Base-by-base conservation (phyloP, 352 stramenopile genomes). In the Phytophthora parvispora region DNA sequence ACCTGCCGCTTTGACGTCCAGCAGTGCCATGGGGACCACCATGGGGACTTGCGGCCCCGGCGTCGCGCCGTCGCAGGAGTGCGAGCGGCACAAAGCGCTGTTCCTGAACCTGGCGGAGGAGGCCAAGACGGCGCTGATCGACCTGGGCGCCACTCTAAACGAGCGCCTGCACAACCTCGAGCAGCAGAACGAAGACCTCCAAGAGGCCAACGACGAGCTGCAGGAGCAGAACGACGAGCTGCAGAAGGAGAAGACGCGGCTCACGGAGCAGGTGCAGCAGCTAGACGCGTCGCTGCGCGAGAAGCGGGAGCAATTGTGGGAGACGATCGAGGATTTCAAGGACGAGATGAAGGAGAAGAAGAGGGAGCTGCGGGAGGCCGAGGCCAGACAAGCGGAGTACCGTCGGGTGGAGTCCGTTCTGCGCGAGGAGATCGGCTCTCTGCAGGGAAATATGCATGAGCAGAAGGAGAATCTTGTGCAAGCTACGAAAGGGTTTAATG, bases 221-320 rank as follows among this genome's bases (percentile, higher is more conserved):
- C 2, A 16, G 10, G 29, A 49, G 8, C 16, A 60, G 53, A 49
- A 27, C 25, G 18, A 51, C 6, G 20, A 50, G 20, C 29, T 68
- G 22, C 29, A 32, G 40, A 63, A 22, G 16, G 38, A 68, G 7
- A 68, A 56, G 28, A 56, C 45, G 1, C 51, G 20, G 6, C 53
- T 50, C n/a, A 31, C 25, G 9, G 49, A 48, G n/a, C 36, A 49
- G 31, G 31, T 31, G 12, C 4, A 47, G 3, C 13, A 56, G 16
- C 61, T 68, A 15, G 27, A 66, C n/a, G 52, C 40, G 12, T 40
- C 45, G 6, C n/a, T 67, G 18, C 7, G 16, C 1, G 34, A 64
- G n/a, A 69, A 64, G 32, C 22, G 61, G 9, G 61, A 69, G 12
- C 42, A 56, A 18, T 43, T 69, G 0, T 69, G 61, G 61, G 61